Conservation (phyloP, 805 yeast genomes). For the Lipomyces sp. region DNA sequence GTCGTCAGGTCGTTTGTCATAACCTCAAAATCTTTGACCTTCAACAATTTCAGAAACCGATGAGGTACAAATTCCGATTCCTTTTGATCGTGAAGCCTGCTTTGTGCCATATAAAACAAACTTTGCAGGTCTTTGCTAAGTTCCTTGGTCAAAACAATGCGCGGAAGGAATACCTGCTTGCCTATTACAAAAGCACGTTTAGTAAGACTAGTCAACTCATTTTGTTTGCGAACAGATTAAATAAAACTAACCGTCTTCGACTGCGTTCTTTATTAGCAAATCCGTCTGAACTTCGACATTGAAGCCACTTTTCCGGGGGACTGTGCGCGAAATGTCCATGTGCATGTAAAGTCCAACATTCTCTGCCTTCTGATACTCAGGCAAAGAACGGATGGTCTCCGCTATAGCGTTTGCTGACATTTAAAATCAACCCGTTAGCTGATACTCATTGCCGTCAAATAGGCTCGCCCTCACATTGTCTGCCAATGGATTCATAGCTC, state of each 20-base stretch:
- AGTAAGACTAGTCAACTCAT: not conserved
- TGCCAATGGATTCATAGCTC: too few relatives aligned
- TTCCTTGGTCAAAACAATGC: conserved; percentile 45
- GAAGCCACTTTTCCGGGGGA: conserved; percentile 20
- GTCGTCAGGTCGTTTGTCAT: not conserved
- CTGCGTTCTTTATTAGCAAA: conserved; percentile 51
- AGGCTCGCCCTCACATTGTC: too few relatives aligned
- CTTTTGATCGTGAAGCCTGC: not conserved
- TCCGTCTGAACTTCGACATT: conserved; percentile 59
- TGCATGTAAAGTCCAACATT: conserved; percentile 68
- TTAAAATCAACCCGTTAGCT: too few relatives aligned
- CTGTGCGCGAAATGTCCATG: conserved; percentile 49
- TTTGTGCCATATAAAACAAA: conserved; percentile 8
- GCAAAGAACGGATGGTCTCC: conserved; percentile 31
- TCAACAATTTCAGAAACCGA: conserved; percentile 10
- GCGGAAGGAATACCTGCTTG: conserved; percentile 39
- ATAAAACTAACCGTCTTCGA: conserved; percentile 38
- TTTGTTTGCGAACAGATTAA: not conserved
- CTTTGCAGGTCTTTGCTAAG: not conserved
- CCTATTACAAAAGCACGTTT: conserved; percentile 17
- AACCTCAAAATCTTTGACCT: conserved; percentile 9
- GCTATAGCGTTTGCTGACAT: conserved; percentile 27
- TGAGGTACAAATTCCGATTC: conserved; percentile 8
- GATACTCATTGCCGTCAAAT: too few relatives aligned
- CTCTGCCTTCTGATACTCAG: conserved; percentile 45